phyloP scores from a whole-genome alignment of 331 rosid species.

The Malus hybrid region DNA sequence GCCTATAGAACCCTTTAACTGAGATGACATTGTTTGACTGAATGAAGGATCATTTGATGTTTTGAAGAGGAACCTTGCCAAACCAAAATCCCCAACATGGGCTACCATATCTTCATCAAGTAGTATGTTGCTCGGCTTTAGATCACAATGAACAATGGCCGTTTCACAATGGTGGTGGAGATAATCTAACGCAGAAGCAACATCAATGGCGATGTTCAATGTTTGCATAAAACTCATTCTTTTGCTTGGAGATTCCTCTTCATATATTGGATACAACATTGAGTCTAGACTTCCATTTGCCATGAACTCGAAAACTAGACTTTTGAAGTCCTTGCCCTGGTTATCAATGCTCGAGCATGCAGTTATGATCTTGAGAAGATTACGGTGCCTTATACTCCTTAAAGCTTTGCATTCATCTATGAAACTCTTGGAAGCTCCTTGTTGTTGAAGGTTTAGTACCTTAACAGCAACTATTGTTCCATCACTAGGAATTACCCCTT shows the following conservation, averaged over 20 bases:
- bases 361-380: constrained; percentile 35
- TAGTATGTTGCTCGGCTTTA: neutral
- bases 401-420: constrained; percentile 2
- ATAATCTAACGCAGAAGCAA: neutral
- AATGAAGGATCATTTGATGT: neutral
- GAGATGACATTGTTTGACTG: constrained; percentile 9
- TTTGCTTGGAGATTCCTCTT: neutral
- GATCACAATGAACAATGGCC: neutral
- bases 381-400: constrained; percentile 30
- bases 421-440: too few relatives aligned
- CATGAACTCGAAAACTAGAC: neutral
- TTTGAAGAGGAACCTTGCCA: neutral
- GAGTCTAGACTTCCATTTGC: neutral
- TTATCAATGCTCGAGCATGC: neutral
- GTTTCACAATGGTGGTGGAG: neutral
- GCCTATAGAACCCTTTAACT: neutral
- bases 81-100: too few relatives aligned
- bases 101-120: neutral
- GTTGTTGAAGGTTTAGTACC: too few relatives aligned
- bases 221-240: too few relatives aligned
- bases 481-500: neutral
- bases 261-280: neutral
- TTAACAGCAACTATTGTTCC: too few relatives aligned
- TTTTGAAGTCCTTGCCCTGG: neutral
- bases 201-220: neutral